phyloP scores from a whole-genome alignment of 225 moss, liverwort and hornwort species.

The Climacium dendroides region DNA sequence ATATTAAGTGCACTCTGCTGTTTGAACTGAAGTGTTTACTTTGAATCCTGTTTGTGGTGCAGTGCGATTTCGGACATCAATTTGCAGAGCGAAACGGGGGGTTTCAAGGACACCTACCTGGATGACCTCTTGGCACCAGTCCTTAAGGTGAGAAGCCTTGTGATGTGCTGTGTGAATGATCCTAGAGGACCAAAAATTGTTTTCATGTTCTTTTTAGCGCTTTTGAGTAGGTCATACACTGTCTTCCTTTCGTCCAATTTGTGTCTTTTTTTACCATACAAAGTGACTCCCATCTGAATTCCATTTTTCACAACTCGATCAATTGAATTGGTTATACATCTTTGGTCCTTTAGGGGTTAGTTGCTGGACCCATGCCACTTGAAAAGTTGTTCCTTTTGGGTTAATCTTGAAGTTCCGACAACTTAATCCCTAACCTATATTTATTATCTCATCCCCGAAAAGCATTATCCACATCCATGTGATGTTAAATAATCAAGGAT shows the following conservation, averaged over 20 bases:
- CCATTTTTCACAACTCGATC: neutral
- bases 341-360: neutral
- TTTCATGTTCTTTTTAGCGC: neutral
- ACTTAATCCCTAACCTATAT: neutral
- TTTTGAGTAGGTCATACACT: neutral
- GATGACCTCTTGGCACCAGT: constrained; percentile 82
- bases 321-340: neutral
- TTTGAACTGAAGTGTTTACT: neutral
- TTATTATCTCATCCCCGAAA: neutral
- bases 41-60: neutral
- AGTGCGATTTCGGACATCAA: constrained; percentile 37
- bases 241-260: neutral
- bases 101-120: constrained; percentile 74
- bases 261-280: neutral
- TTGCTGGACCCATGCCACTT: neutral
- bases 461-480: neutral
- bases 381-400: neutral
- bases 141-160: constrained; percentile 26
- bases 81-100: constrained; percentile 54
- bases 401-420: neutral
- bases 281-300: neutral
- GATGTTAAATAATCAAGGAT: neutral
- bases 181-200: neutral
- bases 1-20: neutral
- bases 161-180: neutral